Percentiles rank a stretch among this genome's conserved stretches.
Conservation (phyloP, 148 eudicot genomes). For the Simmondsia chinensis region DNA sequence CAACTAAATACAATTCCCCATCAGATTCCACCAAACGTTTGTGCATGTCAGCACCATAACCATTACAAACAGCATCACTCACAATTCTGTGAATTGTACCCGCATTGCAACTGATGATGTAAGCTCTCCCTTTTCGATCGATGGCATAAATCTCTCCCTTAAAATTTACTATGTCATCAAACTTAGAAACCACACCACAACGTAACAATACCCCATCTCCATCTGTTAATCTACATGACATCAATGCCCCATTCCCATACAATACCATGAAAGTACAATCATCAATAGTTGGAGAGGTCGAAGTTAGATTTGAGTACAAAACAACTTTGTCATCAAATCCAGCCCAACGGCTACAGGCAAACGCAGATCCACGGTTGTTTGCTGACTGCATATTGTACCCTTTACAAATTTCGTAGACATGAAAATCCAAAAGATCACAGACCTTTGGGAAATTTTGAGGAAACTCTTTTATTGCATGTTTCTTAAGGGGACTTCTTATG, state of each 20-base stretch:
- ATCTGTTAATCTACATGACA: background rate
- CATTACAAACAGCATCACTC: background rate
- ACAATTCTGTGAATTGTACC: too few relatives aligned
- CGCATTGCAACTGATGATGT: background rate
- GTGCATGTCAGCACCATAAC: too few relatives aligned
- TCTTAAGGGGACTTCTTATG: background rate
- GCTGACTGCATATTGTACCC: background rate
- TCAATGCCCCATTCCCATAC: background rate
- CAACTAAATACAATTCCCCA: conserved; percentile 5
- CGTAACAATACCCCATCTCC: background rate
- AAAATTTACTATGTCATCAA: conserved; percentile 5
- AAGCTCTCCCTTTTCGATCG: conserved; percentile 7
- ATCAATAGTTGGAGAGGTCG: background rate
- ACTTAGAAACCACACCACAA: conserved; percentile 5
- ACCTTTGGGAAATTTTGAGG: background rate
- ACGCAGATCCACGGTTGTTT: too few relatives aligned
- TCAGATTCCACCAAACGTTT: conserved; percentile 2
- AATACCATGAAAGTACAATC: background rate
- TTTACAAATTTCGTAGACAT: background rate
- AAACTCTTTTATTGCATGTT: background rate
- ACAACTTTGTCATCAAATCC: background rate
- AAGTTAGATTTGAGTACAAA: background rate
- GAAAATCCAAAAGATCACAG: background rate
- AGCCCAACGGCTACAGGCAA: too few relatives aligned
- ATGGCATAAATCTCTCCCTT: background rate